Base-by-base conservation (phyloP, 495 filamentous ascomycete species). In the Talaromyces proteolyticus region DNA sequence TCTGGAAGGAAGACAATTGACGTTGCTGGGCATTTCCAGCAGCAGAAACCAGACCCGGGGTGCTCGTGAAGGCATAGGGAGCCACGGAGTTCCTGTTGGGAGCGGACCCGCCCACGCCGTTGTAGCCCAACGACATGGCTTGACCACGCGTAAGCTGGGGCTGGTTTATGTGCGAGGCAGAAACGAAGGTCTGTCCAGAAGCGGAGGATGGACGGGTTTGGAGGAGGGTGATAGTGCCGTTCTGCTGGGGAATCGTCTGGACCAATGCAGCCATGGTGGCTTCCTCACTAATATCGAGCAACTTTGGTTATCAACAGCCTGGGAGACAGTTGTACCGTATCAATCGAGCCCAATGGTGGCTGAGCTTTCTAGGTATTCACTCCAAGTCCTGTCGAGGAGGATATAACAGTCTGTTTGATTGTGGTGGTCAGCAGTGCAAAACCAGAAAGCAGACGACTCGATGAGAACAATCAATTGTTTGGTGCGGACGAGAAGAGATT, bases 221-320 rank as follows among this genome's bases (percentile, higher is more conserved):
- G 63, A 90, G 87, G 55, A 95, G 84, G 48, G 86, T 86, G 60
- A 88, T 80, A 53, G 86, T 87, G 60, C 80, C 79, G 65, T 83
- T 82, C 69, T 89, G 88, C 70, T 87, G 81, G 58, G 89, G 86
- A 64, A 91, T 91, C 54, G 89, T 80, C 77, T 95, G 89, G 69
- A 93, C 88, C 73, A 95, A 79, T 69, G 89, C 88, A 73, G 89
- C 89, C 89, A 95, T 95, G 65, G 62, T 74, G 71, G 57, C 66
- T 61, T 58, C 58, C 53, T 64, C 60, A 52, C 50, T 58, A 62
- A 57, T 4, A 1, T 8, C 8, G 29, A 34, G 14, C 8, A 34
- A 34, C 8, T 8, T 34, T 10, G 29, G 29, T 14, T 34, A 34
- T 34, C 29, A 34, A 34, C 29, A 14, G 29, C 14, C 29, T 10